Percentiles rank a stretch among this genome's conserved stretches.
phyloP scores from a whole-genome alignment of 2,329 filamentous ascomycete species.

The Sporothrix inflata region DNA sequence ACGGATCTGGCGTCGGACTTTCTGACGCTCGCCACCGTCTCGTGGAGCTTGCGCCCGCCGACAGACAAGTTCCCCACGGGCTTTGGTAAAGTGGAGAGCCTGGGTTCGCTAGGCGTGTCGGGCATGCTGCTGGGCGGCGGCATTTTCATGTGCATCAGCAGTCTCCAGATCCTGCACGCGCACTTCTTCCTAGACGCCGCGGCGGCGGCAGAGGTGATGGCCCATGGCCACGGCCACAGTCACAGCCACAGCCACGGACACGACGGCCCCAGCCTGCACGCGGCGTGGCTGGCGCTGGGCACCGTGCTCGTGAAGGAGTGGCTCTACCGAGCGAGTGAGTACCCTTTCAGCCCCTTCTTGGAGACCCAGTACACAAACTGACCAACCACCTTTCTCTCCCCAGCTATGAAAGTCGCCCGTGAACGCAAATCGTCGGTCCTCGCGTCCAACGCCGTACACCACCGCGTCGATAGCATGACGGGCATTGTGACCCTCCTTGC shows the following conservation, averaged over 20 bases:
- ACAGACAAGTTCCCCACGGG: conserved; percentile 83
- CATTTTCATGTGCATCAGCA: conserved; percentile 86
- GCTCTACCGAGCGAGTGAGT: conserved; percentile 93
- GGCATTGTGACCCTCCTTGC: conserved; percentile 89
- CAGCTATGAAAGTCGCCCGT: conserved; percentile 92
- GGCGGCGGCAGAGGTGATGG: conserved; percentile 56
- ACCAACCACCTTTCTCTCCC: neutral
- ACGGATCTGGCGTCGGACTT: conserved; percentile 95
- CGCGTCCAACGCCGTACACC: conserved; percentile 93
- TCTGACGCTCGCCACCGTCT: conserved; percentile 90
- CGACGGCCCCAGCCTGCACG: conserved; percentile 81
- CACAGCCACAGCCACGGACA: conserved; percentile 69
- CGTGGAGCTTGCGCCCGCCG: conserved; percentile 86
- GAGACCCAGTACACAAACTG: conserved; percentile 37
- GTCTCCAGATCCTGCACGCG: conserved; percentile 68
- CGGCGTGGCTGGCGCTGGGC: conserved; percentile 88
- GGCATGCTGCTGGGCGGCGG: conserved; percentile 87
- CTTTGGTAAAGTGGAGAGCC: conserved; percentile 96
- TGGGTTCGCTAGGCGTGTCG: conserved; percentile 91
- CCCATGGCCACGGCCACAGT: conserved; percentile 63
- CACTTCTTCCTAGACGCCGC: conserved; percentile 70
- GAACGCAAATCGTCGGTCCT: conserved; percentile 95
- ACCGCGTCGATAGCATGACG: conserved; percentile 93
- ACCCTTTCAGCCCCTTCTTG: neutral
- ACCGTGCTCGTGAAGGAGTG: conserved; percentile 95